A percentile compares a stretch with the other conserved stretches of the same genome.
Conservation (phyloP, 108 stramenopile genomes). For the Skeletonema potamos region DNA sequence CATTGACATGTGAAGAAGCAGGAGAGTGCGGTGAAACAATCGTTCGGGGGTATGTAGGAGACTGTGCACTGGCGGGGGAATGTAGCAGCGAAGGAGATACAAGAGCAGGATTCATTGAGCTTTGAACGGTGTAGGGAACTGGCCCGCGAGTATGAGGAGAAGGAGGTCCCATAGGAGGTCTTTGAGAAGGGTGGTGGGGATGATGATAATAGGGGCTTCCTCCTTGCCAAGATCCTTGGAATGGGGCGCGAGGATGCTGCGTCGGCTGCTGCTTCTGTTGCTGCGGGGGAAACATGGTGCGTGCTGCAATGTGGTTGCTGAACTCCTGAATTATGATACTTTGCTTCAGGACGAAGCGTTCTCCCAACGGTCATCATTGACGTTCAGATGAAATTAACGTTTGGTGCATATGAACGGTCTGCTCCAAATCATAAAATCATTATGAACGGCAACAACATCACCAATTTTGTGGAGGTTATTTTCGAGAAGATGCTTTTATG, state of each 20-base stretch:
- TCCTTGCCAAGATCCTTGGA: slow-evolving; percentile 10
- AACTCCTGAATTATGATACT: not conserved
- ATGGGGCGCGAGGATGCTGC: not conserved
- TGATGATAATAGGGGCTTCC: slow-evolving; percentile 9
- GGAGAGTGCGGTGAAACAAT: slow-evolving; percentile 2
- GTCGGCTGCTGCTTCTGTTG: not conserved
- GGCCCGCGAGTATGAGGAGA: slow-evolving; percentile 2
- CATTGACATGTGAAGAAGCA: not conserved
- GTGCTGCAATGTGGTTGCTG: not conserved
- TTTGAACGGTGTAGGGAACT: not conserved
- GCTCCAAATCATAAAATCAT: not conserved
- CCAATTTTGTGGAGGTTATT: not conserved
- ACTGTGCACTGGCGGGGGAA: not conserved
- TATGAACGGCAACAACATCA: not conserved
- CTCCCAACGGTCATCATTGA: no score
- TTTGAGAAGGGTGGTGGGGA: slow-evolving; percentile 4
- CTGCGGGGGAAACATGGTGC: not conserved
- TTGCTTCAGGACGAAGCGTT: no score
- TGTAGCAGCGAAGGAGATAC: not conserved
- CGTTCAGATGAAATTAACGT: not conserved
- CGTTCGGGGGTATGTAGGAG: not conserved
- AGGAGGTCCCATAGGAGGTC: slow-evolving; percentile 3
- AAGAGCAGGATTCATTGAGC: not conserved
- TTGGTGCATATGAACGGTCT: not conserved
- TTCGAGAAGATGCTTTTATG: no score